Evolutionary conservation across 768 basidiomycete species (phyloP), one percentile per base, ranked within the genome.

Genomic region (Sistotremastrum niveocremeum): DNA sequence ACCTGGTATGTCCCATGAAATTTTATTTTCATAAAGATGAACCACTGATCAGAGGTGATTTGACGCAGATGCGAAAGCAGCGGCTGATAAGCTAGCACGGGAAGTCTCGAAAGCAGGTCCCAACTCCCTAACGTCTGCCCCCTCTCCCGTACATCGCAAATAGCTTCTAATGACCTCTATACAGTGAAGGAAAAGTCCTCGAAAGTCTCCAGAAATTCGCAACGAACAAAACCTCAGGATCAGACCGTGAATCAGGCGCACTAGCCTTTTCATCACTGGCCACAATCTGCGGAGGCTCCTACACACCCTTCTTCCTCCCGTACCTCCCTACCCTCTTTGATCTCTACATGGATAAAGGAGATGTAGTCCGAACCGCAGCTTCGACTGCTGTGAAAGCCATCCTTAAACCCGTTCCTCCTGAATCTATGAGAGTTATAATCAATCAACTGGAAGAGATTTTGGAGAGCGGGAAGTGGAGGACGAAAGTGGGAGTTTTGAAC

Each of bases 401-500:
- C 59, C 64, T 94, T 49, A 87, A 87, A 57, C 73, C 83, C 39
- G 77, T 79, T 48, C 88, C 91, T 35, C 79, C 89, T 2, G 90
- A 95, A 61, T 72, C 84, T 3, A 79, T 73, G n/a, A 68, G 76
- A 31, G 55, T 74, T 45, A 76, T 83, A 5, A 87, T 85, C 53
- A 69, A 76, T 37, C 64, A 69, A 29, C 70, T 97, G 30, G 82
- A 83, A 56, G 69, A 69, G 31, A 76, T 93, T 50, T 60, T 97
- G 28, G 83, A 88, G 46, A 73, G 72, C 42, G 88, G 87, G 40
- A 94, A 95, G 65, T 98, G 94, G 94, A 76, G 81, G 52, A 78
- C 83, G 48, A 97, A 97, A 69, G 82, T 95, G n/a, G 90, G 85
- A 10, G 87, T 81, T 5, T 66, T 98, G 33, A 90, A 95, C 54